Conservation (phyloP, 2,329 filamentous ascomycete genomes). For the Passalora sequoiae region DNA sequence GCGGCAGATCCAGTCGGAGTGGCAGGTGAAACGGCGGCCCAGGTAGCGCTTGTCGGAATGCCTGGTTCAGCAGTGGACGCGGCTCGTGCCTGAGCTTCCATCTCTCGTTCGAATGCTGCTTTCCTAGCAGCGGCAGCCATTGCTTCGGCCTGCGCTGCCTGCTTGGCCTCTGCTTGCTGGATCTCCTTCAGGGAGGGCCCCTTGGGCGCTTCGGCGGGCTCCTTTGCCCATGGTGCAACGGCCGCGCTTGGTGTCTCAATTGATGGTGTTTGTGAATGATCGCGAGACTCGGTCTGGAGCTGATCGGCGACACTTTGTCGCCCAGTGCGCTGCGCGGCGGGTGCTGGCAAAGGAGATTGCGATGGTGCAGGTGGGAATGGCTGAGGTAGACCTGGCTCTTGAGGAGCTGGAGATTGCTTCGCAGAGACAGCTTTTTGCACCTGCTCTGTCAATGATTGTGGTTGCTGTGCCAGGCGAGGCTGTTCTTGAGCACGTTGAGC, state of each 20-base stretch:
- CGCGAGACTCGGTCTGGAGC: constrained; percentile 59
- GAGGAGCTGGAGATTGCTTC: constrained; percentile 51
- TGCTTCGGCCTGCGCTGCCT: constrained; percentile 84
- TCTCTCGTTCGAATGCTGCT: constrained; percentile 73
- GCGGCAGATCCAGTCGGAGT: constrained; percentile 46
- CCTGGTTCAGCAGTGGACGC: constrained; percentile 54
- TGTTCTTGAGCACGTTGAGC: constrained; percentile 7
- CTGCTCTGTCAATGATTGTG: constrained; percentile 73
- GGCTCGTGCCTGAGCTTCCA: constrained; percentile 56
- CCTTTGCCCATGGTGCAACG: constrained; percentile 91
- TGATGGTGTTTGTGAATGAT: constrained; percentile 71
- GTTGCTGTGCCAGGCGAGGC: constrained; percentile 40
- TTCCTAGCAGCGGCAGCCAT: constrained; percentile 71
- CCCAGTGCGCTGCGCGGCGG: constrained; percentile 72
- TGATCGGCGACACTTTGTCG: constrained; percentile 77
- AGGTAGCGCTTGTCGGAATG: constrained; percentile 81
- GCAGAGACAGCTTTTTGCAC: constrained; percentile 68
- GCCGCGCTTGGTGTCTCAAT: constrained; percentile 62
- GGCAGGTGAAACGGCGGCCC: constrained; percentile 71
- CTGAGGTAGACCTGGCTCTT: constrained; percentile 63
- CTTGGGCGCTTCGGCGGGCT: constrained; percentile 65
- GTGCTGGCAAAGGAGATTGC: constrained; percentile 77
- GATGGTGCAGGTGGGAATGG: constrained; percentile 68
- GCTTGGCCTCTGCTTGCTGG: constrained; percentile 88
- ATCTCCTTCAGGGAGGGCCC: constrained; percentile 94